A percentile compares a stretch with the other conserved stretches of the same genome.
Conservation (phyloP, 148 eudicot genomes). For the Agrostemma githago region DNA sequence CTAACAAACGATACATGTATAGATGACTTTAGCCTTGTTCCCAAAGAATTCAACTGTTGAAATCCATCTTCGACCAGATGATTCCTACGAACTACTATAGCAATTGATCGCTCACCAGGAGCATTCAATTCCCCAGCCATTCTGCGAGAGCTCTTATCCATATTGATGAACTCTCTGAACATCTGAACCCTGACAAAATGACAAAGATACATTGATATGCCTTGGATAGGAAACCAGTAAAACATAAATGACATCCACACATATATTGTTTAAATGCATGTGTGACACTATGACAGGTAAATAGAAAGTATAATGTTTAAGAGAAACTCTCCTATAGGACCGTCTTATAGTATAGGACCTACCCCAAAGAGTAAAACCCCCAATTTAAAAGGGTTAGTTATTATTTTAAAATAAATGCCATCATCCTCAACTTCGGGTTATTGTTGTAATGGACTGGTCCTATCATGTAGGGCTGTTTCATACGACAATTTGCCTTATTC, state of each 20-base stretch:
- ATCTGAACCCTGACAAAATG: constrained; percentile 69
- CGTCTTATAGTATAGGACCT: too few species aligned
- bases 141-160: constrained; percentile 81
- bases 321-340: too few species aligned
- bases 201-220: constrained; percentile 11
- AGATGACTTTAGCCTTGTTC: constrained; percentile 70
- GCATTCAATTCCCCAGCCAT: constrained; percentile 87
- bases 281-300: not conserved
- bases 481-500: not conserved
- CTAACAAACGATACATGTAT: constrained; percentile 95
- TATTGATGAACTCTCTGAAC: constrained; percentile 92
- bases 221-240: not conserved
- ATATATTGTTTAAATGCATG: not conserved
- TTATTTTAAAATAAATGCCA: too few species aligned
- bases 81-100: constrained; percentile 82
- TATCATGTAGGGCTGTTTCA: too few species aligned
- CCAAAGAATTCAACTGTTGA: constrained; percentile 73
- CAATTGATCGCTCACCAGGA: constrained; percentile 70
- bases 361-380: too few species aligned
- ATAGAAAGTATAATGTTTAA: not conserved
- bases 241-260: not conserved
- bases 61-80: constrained; percentile 92
- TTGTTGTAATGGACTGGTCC: too few species aligned
- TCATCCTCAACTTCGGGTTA: too few species aligned
- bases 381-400: too few species aligned